Percentiles rank a stretch among this genome's conserved stretches.
Evolutionary conservation across 345 rosid genomes (phyloP).

Genomic region (Pelargonium nanum): DNA sequence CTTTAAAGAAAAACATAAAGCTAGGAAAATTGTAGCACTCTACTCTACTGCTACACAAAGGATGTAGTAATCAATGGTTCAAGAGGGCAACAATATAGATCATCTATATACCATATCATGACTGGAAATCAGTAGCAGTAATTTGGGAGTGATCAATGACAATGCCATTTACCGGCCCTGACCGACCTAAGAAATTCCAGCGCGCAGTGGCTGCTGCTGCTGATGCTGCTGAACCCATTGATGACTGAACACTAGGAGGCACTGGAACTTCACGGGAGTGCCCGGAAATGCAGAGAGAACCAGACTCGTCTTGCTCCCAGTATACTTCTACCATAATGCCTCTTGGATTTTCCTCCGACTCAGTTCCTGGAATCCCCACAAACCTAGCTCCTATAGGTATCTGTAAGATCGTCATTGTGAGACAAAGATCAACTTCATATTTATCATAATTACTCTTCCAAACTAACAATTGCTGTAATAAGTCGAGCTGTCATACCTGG

Average conservation of each 20-base stretch:
- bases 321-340: slow-evolving; percentile 87
- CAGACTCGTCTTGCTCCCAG: slow-evolving; percentile 81
- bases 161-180: slow-evolving; percentile 39
- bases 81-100: not conserved
- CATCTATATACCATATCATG: not conserved
- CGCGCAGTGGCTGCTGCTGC: slow-evolving; percentile 19
- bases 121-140: slow-evolving; percentile 8
- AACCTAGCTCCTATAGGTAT: slow-evolving; percentile 76
- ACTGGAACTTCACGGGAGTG: slow-evolving; percentile 63
- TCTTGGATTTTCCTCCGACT: slow-evolving; percentile 44
- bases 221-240: too few relatives aligned
- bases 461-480: not conserved
- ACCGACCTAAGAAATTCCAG: slow-evolving; percentile 21
- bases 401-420: slow-evolving; percentile 28
- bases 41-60: not conserved
- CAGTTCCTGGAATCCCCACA: slow-evolving; percentile 66
- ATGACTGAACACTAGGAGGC: slow-evolving; percentile 36
- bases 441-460: not conserved
- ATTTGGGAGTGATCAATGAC: slow-evolving; percentile 47
- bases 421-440: not conserved
- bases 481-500: slow-evolving; percentile 26
- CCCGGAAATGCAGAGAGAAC: slow-evolving; percentile 76
- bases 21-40: not conserved
- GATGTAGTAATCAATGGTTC: not conserved
- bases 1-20: not conserved